Evolutionary conservation across 495 filamentous ascomycete species (phyloP).

Genomic region (Hyaloscypha finlandica): DNA sequence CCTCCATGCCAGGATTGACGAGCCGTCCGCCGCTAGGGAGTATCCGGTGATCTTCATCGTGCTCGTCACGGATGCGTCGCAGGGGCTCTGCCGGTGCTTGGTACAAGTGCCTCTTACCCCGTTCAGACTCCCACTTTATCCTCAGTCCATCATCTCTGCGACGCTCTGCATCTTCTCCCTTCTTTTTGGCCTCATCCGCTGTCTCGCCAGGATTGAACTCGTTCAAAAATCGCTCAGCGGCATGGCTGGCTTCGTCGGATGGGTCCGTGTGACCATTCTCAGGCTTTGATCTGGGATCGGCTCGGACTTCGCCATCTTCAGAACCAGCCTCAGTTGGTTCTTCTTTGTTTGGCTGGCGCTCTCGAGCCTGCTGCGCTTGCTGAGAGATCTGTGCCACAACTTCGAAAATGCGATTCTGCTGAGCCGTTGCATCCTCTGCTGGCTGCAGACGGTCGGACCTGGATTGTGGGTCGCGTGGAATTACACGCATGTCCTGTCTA

Average conservation of each 20-base stretch:
- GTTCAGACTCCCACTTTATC: constrained; percentile 37
- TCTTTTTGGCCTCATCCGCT: constrained; percentile 1
- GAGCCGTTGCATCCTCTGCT: constrained; percentile 14
- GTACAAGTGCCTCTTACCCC: constrained; percentile 23
- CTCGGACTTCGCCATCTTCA: constrained; percentile 36
- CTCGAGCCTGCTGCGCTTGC: constrained; percentile 26
- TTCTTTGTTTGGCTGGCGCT: constrained; percentile 20
- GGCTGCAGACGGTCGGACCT: constrained; percentile 8
- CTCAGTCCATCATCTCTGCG: constrained; percentile 33
- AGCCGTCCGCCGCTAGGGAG: constrained; percentile 4
- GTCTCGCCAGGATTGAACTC: constrained; percentile 37
- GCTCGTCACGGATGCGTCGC: constrained; percentile 12
- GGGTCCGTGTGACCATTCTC: constrained; percentile 6
- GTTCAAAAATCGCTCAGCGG: constrained; percentile 46
- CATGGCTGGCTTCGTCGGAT: constrained; percentile 32
- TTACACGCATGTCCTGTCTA: constrained; percentile 1
- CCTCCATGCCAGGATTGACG: constrained; percentile 5
- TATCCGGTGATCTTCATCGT: constrained; percentile 13
- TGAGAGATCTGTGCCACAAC: constrained; percentile 30
- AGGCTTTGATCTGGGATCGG: constrained; percentile 20
- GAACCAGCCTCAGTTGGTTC: constrained; percentile 27
- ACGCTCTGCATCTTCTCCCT: constrained; percentile 29
- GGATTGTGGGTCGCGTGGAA: neutral
- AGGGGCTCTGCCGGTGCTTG: constrained; percentile 12
- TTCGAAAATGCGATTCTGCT: constrained; percentile 26